A percentile compares a stretch with the other conserved stretches of the same genome.
Evolutionary conservation across 495 filamentous ascomycete genomes (phyloP).

Genomic region (Acidomyces sp.): DNA sequence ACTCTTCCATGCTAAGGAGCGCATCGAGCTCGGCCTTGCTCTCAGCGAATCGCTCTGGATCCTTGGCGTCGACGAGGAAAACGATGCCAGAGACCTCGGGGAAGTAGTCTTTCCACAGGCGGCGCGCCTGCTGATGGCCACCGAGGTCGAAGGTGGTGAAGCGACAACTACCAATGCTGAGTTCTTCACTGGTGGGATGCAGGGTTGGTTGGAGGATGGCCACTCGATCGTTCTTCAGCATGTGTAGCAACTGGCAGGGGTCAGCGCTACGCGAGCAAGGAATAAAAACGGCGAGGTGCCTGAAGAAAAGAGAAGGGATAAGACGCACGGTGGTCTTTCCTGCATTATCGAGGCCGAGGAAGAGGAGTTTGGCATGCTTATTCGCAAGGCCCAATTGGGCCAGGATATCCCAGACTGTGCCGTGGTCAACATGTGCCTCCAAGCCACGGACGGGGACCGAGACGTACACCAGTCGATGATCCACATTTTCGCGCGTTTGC

Average conservation of each 20-base stretch:
- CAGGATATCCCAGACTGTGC: constrained; percentile 80
- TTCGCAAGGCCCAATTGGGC: constrained; percentile 82
- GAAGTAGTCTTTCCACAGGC: constrained; percentile 95
- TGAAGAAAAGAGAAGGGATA: neutral
- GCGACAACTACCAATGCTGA: constrained; percentile 68
- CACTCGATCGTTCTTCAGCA: constrained; percentile 86
- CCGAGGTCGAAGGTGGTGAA: constrained; percentile 98
- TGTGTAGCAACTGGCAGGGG: constrained; percentile 28
- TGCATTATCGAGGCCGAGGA: constrained; percentile 92
- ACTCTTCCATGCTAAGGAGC: constrained; percentile 83
- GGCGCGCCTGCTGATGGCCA: constrained; percentile 93
- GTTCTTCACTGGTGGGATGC: constrained; percentile 72
- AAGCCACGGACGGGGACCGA: neutral
- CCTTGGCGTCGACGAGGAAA: constrained; percentile 95
- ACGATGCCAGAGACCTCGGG: constrained; percentile 96
- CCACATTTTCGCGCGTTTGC: constrained; percentile 67
- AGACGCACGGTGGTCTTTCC: constrained; percentile 68
- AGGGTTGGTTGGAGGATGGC: constrained; percentile 66
- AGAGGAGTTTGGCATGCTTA: constrained; percentile 83
- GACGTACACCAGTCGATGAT: constrained; percentile 83
- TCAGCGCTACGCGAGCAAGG: too few species aligned
- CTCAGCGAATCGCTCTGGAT: constrained; percentile 83
- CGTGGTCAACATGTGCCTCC: constrained; percentile 9
- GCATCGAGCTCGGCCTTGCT: constrained; percentile 94
- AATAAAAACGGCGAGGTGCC: neutral